phyloP scores from a whole-genome alignment of 176 grass and related monocot genomes.

The Zea mays region DNA sequence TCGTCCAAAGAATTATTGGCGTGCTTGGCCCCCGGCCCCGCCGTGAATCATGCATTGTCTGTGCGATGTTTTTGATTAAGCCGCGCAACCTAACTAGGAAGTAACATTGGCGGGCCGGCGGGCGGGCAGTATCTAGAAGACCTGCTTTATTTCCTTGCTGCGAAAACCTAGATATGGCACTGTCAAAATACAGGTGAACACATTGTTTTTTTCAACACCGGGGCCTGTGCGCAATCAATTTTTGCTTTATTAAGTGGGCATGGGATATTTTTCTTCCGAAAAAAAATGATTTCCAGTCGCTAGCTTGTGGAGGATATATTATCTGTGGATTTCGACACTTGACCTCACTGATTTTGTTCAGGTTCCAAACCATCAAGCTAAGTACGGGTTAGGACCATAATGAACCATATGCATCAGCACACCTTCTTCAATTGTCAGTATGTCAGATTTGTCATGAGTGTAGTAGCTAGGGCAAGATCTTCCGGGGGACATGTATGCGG shows the following conservation, averaged over 20 bases:
- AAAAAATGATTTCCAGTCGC: slow-evolving; percentile 7
- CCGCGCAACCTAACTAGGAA: slow-evolving; percentile 45
- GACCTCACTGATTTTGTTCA: slow-evolving; percentile 1
- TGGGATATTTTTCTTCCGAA: neutral
- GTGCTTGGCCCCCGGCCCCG: neutral
- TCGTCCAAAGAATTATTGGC: too few relatives aligned
- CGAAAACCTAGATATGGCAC: neutral
- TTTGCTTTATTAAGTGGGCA: neutral
- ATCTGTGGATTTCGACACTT: slow-evolving; percentile 19
- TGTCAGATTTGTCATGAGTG: neutral
- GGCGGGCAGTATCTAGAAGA: slow-evolving; percentile 17
- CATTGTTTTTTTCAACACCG: neutral
- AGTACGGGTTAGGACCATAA: neutral
- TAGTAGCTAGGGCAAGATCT: neutral
- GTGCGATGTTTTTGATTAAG: slow-evolving; percentile 42
- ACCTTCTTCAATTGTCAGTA: slow-evolving; percentile 5
- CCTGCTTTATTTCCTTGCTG: neutral
- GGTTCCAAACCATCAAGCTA: slow-evolving; percentile 17
- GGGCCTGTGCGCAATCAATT: neutral
- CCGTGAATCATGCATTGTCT: slow-evolving; percentile 29
- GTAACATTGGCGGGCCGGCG: neutral
- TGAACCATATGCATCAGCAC: neutral
- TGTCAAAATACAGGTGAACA: slow-evolving; percentile 9
- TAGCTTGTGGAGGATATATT: neutral
- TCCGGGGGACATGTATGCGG: neutral